These are phyloP conservation scores for Skeletonema tropicum DNA, from an alignment of 108 stramenopile species.

Conservation along the genomic window DNA sequence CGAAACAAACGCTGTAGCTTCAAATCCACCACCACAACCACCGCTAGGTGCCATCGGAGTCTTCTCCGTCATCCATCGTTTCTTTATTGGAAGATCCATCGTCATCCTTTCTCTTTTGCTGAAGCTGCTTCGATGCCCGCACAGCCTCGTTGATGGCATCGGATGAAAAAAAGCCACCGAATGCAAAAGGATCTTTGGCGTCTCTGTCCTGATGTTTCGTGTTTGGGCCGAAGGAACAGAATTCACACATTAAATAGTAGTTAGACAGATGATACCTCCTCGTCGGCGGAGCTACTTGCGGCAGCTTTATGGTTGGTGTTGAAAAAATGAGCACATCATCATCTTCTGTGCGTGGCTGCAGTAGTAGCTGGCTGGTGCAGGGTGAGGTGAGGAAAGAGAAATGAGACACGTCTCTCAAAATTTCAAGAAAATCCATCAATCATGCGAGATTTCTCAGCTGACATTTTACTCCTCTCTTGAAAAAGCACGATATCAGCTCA, in stretches of 20 bases:
- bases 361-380: no score
- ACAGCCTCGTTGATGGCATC: constrained; percentile 78
- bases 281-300: no score
- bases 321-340: no score
- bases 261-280: not conserved
- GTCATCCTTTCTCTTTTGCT: constrained; percentile 8
- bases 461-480: no score
- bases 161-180: constrained; percentile 79
- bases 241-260: constrained; percentile 73
- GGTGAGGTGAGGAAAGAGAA: no score
- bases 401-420: no score
- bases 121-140: constrained; percentile 39
- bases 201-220: constrained; percentile 43
- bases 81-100: constrained; percentile 54
- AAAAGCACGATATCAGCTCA: no score
- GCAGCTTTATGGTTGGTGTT: no score
- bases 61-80: constrained; percentile 39
- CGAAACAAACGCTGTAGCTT: constrained; percentile 4
- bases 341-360: no score
- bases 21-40: constrained; percentile 2
- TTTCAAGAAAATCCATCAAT: no score
- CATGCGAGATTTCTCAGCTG: no score
- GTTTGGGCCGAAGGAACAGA: constrained; percentile 63
- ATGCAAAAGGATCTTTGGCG: constrained; percentile 39
- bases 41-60: constrained; percentile 77